These are phyloP conservation scores for Colletotrichum cereale DNA, from an alignment of 2,329 filamentous ascomycete species.

Conservation along the genomic window DNA sequence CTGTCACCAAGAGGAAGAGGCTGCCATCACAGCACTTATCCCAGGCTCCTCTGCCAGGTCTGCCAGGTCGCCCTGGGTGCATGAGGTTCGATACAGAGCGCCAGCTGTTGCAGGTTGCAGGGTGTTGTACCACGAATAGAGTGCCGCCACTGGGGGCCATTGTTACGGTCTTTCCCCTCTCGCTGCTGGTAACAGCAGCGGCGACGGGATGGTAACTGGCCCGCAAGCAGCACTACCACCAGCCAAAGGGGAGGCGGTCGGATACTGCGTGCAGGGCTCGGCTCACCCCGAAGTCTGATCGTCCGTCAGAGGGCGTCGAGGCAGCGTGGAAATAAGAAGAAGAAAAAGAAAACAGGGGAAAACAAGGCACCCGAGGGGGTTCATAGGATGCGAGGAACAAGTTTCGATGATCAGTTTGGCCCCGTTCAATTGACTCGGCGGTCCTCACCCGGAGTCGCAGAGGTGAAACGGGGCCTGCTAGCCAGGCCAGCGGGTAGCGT, in stretches of 20 bases:
- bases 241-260: not conserved
- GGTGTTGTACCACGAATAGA: constrained; percentile 9
- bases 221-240: not conserved
- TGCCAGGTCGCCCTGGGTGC: constrained; percentile 9
- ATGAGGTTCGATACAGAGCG: constrained; percentile 32
- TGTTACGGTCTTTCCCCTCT: not conserved
- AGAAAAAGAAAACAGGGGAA: too few species aligned
- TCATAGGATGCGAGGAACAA: constrained; percentile 23
- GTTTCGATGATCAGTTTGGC: constrained; percentile 34
- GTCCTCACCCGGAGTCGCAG: constrained; percentile 31
- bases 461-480: constrained; percentile 32
- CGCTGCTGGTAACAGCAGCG: not conserved
- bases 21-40: not conserved
- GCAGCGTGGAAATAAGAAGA: not conserved
- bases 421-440: constrained; percentile 28
- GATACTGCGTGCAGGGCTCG: not conserved
- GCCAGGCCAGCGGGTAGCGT: constrained; percentile 2
- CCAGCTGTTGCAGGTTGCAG: not conserved
- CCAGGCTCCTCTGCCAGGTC: not conserved
- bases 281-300: not conserved
- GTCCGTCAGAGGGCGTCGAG: not conserved
- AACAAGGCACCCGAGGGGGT: not conserved
- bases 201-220: not conserved
- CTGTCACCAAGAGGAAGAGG: not conserved
- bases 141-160: not conserved